Conservation (phyloP, 139 green algal genomes). For the Micromonas pusilla region DNA sequence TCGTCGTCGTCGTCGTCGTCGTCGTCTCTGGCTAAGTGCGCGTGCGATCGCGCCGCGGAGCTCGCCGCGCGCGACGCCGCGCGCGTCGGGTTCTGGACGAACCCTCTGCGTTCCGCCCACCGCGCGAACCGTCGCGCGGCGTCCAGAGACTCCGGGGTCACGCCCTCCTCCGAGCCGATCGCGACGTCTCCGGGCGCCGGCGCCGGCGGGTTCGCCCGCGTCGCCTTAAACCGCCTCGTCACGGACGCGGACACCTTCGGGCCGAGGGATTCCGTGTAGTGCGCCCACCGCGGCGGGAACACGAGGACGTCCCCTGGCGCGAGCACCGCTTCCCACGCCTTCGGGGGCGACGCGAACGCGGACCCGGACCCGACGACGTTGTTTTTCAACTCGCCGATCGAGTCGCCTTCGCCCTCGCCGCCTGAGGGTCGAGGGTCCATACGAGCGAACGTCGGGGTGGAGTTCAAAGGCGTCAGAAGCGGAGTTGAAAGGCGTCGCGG, state of each 20-base stretch:
- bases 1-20: no score
- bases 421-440: no score
- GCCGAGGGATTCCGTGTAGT: conserved; percentile 45
- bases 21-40: no score
- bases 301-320: conserved; percentile 45
- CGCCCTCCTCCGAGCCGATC: neutral
- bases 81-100: no score
- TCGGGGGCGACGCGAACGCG: neutral
- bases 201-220: no score
- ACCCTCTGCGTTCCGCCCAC: neutral
- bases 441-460: no score
- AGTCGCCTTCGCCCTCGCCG: no score
- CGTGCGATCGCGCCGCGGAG: no score
- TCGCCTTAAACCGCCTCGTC: neutral
- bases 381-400: no score
- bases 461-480: no score
- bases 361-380: neutral
- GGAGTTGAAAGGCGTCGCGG: no score
- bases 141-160: neutral
- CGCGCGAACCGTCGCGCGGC: neutral
- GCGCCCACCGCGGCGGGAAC: conserved; percentile 42
- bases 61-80: no score
- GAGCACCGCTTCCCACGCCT: conserved; percentile 42
- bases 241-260: conserved; percentile 24
- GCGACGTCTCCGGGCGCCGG: neutral